Percentiles rank a stretch among this genome's conserved stretches.
phyloP scores from a whole-genome alignment of 2,329 filamentous ascomycete genomes.

The Ascocoryne sarcoides region DNA sequence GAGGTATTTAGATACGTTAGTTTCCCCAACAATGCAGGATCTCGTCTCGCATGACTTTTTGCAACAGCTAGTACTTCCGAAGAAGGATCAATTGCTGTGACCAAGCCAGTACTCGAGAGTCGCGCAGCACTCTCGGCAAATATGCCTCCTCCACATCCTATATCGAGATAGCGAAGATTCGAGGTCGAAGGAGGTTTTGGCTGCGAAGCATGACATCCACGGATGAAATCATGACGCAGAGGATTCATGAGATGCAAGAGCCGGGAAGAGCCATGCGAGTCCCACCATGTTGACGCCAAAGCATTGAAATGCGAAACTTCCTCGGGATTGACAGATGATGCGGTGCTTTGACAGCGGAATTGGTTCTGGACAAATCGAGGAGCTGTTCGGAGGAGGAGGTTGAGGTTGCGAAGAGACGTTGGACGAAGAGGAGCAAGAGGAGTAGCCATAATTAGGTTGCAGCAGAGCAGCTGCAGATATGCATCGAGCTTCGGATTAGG shows the following conservation, averaged over 20 bases:
- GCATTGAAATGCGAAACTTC: conserved; percentile 93
- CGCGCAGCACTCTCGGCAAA: conserved; percentile 83
- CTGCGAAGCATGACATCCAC: conserved; percentile 54
- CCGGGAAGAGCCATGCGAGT: conserved; percentile 50
- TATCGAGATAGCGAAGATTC: conserved; percentile 68
- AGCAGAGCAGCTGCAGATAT: neutral
- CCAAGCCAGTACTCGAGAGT: conserved; percentile 49
- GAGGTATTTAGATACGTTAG: conserved; percentile 68
- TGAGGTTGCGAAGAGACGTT: conserved; percentile 25
- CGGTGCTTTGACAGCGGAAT: conserved; percentile 20
- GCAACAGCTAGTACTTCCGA: conserved; percentile 68
- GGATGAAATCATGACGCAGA: conserved; percentile 86
- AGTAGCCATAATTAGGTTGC: conserved; percentile 3
- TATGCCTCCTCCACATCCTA: conserved; percentile 94
- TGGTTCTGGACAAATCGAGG: conserved; percentile 25
- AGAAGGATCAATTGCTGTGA: conserved; percentile 73
- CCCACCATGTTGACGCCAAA: conserved; percentile 94
- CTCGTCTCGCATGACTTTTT: conserved; percentile 61
- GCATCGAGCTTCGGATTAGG: conserved; percentile 1
- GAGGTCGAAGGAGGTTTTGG: conserved; percentile 32
- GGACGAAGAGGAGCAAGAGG: conserved; percentile 17
- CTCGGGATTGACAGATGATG: conserved; percentile 71
- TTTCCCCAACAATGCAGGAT: conserved; percentile 56
- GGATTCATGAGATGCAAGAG: conserved; percentile 98
- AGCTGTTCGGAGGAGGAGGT: conserved; percentile 24